phyloP scores from a whole-genome alignment of 108 stramenopile genomes.

The Stephanodiscus minutulus region DNA sequence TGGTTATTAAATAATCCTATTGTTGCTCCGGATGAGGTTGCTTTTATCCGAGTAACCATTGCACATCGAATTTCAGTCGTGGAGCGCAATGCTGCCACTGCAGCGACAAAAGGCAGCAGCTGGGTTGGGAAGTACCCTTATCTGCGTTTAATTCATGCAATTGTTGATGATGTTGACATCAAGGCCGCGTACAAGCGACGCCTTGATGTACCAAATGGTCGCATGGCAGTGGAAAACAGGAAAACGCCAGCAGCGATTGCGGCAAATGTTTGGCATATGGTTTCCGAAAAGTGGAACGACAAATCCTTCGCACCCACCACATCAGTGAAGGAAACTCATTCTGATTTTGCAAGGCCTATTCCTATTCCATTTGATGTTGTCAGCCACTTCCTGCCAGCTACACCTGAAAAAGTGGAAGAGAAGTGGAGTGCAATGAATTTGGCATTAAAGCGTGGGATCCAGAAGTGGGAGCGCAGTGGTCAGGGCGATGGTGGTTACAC shows the following conservation, averaged over 20 bases:
- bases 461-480: conserved; percentile 1
- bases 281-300: conserved; percentile 1
- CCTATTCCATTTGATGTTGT: neutral
- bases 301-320: neutral
- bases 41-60: neutral
- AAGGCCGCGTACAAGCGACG: neutral
- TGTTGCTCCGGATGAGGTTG: neutral
- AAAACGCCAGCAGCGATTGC: neutral
- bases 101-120: neutral
- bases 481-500: conserved; percentile 5
- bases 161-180: neutral
- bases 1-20: neutral
- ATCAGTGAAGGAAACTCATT: neutral
- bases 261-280: neutral
- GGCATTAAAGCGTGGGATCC: neutral
- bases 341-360: neutral
- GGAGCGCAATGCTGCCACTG: neutral
- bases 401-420: neutral
- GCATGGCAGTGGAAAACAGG: too few species aligned
- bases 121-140: conserved; percentile 3
- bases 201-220: neutral
- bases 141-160: neutral
- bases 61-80: neutral
- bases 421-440: too few species aligned
- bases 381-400: neutral